These are phyloP conservation scores for Stereocaulon alpinum DNA, from an alignment of 495 filamentous ascomycete genomes.

Conservation along the genomic window DNA sequence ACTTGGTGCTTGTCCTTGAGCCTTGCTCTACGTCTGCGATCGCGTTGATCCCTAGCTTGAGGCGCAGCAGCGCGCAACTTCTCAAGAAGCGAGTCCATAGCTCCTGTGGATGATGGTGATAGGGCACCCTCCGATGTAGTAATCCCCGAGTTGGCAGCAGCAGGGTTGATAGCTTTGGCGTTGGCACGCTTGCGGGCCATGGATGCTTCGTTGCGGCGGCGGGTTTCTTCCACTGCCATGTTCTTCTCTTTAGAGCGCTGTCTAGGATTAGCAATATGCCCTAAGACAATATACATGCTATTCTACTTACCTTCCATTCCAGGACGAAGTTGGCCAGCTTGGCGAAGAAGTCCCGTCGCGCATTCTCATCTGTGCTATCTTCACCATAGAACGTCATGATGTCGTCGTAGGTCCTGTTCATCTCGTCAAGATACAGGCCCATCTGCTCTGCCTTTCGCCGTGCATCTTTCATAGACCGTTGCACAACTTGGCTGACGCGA, in stretches of 20 bases:
- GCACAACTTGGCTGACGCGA: slow-evolving; percentile 82
- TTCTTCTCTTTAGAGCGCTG: slow-evolving; percentile 92
- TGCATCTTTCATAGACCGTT: slow-evolving; percentile 92
- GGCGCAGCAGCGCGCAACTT: slow-evolving; percentile 90
- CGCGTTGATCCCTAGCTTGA: slow-evolving; percentile 74
- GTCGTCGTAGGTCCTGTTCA: slow-evolving; percentile 82
- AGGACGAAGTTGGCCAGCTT: slow-evolving; percentile 86
- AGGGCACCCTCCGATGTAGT: slow-evolving; percentile 37
- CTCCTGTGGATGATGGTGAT: slow-evolving; percentile 72
- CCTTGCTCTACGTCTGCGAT: slow-evolving; percentile 74
- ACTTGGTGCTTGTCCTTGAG: slow-evolving; percentile 87
- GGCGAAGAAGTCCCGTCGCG: slow-evolving; percentile 90
- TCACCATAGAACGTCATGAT: slow-evolving; percentile 97
- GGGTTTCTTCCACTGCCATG: slow-evolving; percentile 65
- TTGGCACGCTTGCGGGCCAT: slow-evolving; percentile 74
- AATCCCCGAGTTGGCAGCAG: slow-evolving; percentile 35
- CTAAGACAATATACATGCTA: not conserved
- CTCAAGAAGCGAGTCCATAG: slow-evolving; percentile 94
- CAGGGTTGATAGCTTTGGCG: slow-evolving; percentile 41
- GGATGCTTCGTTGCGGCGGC: slow-evolving; percentile 74
- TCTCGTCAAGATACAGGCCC: slow-evolving; percentile 86
- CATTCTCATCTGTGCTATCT: slow-evolving; percentile 82
- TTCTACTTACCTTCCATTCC: slow-evolving; percentile 73
- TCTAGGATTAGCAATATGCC: not conserved
- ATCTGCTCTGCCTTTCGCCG: slow-evolving; percentile 93